Evolutionary conservation across 2,329 filamentous ascomycete genomes (phyloP).

Genomic region (Sclerotinia minor): DNA sequence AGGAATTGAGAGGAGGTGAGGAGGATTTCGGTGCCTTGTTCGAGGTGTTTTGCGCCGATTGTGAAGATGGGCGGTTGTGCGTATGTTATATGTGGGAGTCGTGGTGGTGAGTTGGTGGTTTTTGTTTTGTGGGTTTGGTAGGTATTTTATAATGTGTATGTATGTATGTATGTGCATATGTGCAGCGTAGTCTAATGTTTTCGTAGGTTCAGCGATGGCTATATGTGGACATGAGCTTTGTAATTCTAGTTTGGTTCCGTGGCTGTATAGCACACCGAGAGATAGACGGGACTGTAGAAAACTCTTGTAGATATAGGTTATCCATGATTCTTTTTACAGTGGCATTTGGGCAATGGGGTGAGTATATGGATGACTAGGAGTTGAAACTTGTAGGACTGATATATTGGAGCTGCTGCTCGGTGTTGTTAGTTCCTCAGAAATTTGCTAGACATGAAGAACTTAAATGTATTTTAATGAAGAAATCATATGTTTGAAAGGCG

Average conservation of each 20-base stretch:
- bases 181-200: not conserved
- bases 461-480: too few relatives aligned
- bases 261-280: too few relatives aligned
- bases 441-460: not conserved
- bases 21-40: not conserved
- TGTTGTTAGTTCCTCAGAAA: not conserved
- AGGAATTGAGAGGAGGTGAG: too few relatives aligned
- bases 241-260: not conserved
- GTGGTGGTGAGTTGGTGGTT: not conserved
- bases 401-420: not conserved
- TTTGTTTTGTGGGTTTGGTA: accelerated
- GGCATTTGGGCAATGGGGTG: not conserved
- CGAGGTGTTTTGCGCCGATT: not conserved
- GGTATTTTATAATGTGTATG: too few relatives aligned
- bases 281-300: not conserved
- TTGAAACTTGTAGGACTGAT: too few relatives aligned
- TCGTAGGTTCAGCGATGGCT: not conserved
- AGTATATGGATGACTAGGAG: too few relatives aligned
- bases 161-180: too few relatives aligned
- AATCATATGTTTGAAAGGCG: too few relatives aligned
- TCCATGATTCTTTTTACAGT: not conserved
- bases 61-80: not conserved
- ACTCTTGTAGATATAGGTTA: too few relatives aligned
- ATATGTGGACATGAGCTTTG: not conserved
- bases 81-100: not conserved